Conservation (phyloP, 345 rosid genomes). For the Eucalyptus victrix region DNA sequence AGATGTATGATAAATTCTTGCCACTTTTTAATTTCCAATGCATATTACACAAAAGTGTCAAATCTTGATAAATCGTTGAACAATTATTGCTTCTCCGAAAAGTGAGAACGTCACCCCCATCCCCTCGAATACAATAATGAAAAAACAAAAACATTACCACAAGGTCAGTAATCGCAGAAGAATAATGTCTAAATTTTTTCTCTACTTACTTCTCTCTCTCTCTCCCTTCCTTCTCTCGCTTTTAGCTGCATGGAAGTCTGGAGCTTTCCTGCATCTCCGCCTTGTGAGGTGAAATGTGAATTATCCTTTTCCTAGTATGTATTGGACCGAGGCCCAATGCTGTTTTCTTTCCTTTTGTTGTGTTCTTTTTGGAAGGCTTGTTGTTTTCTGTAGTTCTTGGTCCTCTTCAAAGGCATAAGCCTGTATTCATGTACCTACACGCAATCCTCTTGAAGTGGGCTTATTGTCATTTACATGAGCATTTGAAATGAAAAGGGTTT, state of each 20-base stretch:
- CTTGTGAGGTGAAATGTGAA: not conserved
- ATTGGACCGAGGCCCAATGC: not conserved
- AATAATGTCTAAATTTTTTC: too few relatives aligned
- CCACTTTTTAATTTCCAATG: not conserved
- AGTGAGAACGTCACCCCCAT: not conserved
- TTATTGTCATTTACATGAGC: not conserved
- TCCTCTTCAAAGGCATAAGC: not conserved
- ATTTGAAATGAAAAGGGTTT: not conserved
- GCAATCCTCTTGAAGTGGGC: not conserved
- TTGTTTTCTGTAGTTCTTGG: not conserved
- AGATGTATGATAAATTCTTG: not conserved
- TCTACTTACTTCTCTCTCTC: not conserved
- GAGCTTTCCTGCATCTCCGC: not conserved
- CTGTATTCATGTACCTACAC: not conserved
- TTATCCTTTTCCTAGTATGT: not conserved
- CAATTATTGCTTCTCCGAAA: not conserved
- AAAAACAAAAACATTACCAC: not conserved
- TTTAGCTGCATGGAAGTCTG: not conserved
- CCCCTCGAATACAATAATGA: not conserved
- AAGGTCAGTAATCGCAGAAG: not conserved
- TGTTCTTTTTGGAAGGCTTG: not conserved
- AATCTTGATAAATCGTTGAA: not conserved
- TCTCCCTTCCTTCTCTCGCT: not conserved
- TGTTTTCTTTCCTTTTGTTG: not conserved
- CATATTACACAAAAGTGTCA: not conserved